Percentiles rank a stretch among this genome's conserved stretches.
These are phyloP conservation scores for Luffa aegyptiaca DNA, from an alignment of 306 rosid genomes.

Conservation along the genomic window DNA sequence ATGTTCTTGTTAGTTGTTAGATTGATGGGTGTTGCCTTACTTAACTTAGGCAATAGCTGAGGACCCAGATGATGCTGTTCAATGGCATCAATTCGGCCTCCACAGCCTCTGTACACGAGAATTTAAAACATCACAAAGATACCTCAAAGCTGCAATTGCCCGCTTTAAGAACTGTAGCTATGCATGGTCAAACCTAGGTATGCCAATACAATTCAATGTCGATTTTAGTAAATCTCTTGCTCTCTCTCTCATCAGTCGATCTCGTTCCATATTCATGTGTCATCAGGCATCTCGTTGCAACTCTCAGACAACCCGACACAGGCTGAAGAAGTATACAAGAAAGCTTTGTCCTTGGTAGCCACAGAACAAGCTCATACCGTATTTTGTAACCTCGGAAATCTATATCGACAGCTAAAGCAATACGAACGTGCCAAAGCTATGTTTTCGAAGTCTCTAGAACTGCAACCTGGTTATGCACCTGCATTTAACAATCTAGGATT, in stretches of 20 bases:
- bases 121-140: conserved; percentile 62
- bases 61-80: conserved; percentile 84
- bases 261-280: conserved; percentile 11
- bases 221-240: neutral
- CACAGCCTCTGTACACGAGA: conserved; percentile 77
- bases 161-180: conserved; percentile 53
- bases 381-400: conserved; percentile 80
- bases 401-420: conserved; percentile 76
- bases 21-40: conserved; percentile 2
- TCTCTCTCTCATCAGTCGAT: neutral
- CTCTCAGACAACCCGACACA: conserved; percentile 55
- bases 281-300: conserved; percentile 73
- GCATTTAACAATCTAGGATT: conserved; percentile 88
- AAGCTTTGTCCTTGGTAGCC: conserved; percentile 57
- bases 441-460: conserved; percentile 78
- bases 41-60: conserved; percentile 63
- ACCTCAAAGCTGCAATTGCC: conserved; percentile 76
- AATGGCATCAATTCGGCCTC: conserved; percentile 93
- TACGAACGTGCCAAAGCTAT: conserved; percentile 84
- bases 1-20: conserved; percentile 16
- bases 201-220: neutral
- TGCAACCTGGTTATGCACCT: conserved; percentile 87
- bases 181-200: conserved; percentile 94
- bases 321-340: conserved; percentile 74
- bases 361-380: conserved; percentile 50